Conservation (phyloP, 2,329 filamentous ascomycete genomes). For the Penicillium glabrum region DNA sequence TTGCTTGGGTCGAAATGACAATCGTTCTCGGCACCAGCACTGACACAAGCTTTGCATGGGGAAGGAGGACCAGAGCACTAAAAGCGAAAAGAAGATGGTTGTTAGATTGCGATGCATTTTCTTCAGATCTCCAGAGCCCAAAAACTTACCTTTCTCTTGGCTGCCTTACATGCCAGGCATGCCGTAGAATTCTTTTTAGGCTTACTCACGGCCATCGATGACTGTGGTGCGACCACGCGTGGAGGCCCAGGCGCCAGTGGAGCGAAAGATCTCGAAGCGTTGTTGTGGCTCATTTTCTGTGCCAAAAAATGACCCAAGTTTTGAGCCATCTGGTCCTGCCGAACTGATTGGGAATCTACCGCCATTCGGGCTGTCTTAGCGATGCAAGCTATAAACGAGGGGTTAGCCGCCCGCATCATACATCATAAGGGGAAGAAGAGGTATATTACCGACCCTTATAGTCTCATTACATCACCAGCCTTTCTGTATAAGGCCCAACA, state of each 20-base stretch:
- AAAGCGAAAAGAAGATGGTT: background rate
- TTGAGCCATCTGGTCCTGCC: background rate
- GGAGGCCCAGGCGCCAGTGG: slow-evolving; percentile 28
- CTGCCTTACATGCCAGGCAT: slow-evolving; percentile 35
- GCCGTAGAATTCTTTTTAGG: slow-evolving; percentile 39
- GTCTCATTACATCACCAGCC: background rate
- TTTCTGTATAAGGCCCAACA: background rate
- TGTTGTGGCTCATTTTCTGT: slow-evolving; percentile 15
- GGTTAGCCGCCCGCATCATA: background rate
- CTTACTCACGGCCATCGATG: slow-evolving; percentile 23
- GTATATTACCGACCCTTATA: background rate
- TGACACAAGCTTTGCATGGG: slow-evolving; percentile 37
- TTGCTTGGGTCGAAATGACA: slow-evolving; percentile 38
- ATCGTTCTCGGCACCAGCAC: slow-evolving; percentile 22
- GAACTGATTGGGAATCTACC: background rate
- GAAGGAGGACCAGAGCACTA: slow-evolving; percentile 36
- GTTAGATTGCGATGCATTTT: background rate
- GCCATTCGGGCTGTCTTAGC: background rate
- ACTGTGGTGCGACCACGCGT: slow-evolving; percentile 19
- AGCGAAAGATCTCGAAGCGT: slow-evolving; percentile 26
- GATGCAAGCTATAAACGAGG: background rate
- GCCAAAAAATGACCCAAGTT: background rate
- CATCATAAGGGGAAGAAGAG: background rate
- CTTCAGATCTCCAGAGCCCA: too few relatives aligned
- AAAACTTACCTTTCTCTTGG: slow-evolving; percentile 35